A percentile compares a stretch with the other conserved stretches of the same genome.
Evolutionary conservation across 2,329 filamentous ascomycete genomes (phyloP).

Genomic region (Chaetothyriales sp.): DNA sequence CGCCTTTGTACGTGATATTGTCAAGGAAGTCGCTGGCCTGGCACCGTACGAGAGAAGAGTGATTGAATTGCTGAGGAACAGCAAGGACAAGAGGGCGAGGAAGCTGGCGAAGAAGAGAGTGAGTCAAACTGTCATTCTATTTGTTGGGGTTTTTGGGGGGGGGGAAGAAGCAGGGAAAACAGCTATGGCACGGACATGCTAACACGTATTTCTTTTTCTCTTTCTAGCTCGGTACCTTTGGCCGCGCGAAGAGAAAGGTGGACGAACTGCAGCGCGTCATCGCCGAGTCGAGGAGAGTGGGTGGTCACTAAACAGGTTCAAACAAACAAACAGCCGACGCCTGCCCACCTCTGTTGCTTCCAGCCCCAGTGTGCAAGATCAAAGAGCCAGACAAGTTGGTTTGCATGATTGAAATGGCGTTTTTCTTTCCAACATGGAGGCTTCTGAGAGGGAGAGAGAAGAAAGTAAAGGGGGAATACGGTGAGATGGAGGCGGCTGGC

Average conservation of each 20-base stretch:
- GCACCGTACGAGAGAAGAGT: slow-evolving; percentile 96
- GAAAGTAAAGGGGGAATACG: no score
- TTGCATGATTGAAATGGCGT: no score
- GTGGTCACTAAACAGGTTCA: slow-evolving; percentile 31
- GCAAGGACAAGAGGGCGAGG: slow-evolving; percentile 52
- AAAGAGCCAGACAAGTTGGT: no score
- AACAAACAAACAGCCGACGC: no score
- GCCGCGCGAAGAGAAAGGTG: slow-evolving; percentile 98
- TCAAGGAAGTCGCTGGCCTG: slow-evolving; percentile 94
- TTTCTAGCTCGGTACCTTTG: slow-evolving; percentile 83
- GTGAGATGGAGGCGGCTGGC: no score
- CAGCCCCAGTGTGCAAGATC: no score
- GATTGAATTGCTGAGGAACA: slow-evolving; percentile 97
- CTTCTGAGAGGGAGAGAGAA: no score
- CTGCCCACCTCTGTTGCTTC: no score
- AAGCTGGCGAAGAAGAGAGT: slow-evolving; percentile 21
- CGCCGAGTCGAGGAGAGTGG: slow-evolving; percentile 76
- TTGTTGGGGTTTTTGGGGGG: background rate
- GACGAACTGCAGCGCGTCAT: slow-evolving; percentile 98
- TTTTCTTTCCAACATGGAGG: no score
- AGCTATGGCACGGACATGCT: background rate
- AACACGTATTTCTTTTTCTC: slow-evolving; percentile 18
- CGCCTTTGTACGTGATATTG: slow-evolving; percentile 89
- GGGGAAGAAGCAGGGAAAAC: no score
- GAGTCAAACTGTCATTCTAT: slow-evolving; percentile 25